Evolutionary conservation across 2,329 filamentous ascomycete genomes (phyloP).

Genomic region (Amesomyces nigricolor): DNA sequence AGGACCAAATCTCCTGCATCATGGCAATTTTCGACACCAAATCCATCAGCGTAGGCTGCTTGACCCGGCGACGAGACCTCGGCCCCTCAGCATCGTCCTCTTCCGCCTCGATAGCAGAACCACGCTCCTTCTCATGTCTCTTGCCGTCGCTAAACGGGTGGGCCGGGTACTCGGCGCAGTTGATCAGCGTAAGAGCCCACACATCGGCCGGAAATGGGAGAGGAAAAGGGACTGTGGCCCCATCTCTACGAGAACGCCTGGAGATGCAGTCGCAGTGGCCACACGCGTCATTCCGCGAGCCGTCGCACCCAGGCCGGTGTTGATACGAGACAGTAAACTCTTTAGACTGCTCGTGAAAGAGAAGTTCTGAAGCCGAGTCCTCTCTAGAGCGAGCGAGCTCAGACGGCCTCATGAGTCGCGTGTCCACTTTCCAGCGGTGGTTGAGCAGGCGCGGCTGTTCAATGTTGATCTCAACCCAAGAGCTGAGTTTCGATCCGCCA

Average conservation of each 20-base stretch:
- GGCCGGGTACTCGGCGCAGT: slow-evolving; percentile 47
- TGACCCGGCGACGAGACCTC: slow-evolving; percentile 6
- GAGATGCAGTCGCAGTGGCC: slow-evolving; percentile 46
- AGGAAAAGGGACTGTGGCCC: slow-evolving; percentile 45
- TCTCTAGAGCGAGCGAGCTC: slow-evolving; percentile 43
- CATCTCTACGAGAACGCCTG: slow-evolving; percentile 39
- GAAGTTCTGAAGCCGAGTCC: slow-evolving; percentile 33
- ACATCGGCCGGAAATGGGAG: slow-evolving; percentile 46
- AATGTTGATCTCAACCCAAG: slow-evolving; percentile 54
- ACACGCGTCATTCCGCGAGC: slow-evolving; percentile 31
- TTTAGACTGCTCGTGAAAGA: slow-evolving; percentile 42
- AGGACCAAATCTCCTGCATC: slow-evolving; percentile 62
- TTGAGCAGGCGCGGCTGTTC: slow-evolving; percentile 48
- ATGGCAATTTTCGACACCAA: slow-evolving; percentile 57
- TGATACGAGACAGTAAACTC: slow-evolving; percentile 44
- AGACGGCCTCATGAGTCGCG: slow-evolving; percentile 50
- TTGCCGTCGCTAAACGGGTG: slow-evolving; percentile 30
- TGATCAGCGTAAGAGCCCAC: slow-evolving; percentile 55
- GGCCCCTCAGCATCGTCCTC: slow-evolving; percentile 32
- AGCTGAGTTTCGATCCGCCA: slow-evolving; percentile 53
- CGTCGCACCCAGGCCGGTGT: slow-evolving; percentile 49
- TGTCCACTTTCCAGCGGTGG: slow-evolving; percentile 57
- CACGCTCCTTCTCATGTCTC: slow-evolving; percentile 22
- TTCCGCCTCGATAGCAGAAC: slow-evolving; percentile 28
- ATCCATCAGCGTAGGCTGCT: slow-evolving; percentile 44